Conservation (phyloP, 148 eudicot genomes). For the Talinum fruticosum region DNA sequence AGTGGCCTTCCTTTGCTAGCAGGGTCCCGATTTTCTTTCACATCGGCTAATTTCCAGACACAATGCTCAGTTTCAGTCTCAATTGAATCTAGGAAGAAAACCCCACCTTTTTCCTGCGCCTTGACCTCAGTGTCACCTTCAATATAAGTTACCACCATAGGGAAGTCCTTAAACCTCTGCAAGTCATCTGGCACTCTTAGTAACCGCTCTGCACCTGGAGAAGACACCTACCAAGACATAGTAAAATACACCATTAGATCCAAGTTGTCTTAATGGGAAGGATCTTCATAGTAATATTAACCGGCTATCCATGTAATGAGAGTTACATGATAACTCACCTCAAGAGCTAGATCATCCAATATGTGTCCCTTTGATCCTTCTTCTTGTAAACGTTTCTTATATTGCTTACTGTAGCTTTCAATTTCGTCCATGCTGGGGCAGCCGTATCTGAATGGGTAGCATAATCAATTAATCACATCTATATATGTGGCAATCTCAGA, state of each 20-base stretch:
- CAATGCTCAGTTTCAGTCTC: constrained; percentile 61
- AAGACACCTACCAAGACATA: constrained; percentile 62
- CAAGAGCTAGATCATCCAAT: constrained; percentile 79
- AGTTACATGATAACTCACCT: constrained; percentile 38
- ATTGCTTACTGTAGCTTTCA: constrained; percentile 60
- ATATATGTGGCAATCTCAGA: not conserved
- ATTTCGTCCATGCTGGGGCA: constrained; percentile 73
- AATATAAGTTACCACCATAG: constrained; percentile 65
- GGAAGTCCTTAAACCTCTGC: constrained; percentile 62
- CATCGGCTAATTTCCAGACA: constrained; percentile 86
- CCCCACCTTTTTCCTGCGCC: constrained; percentile 47
- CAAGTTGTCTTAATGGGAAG: not conserved
- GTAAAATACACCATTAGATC: constrained; percentile 9
- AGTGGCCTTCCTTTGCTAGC: constrained; percentile 73
- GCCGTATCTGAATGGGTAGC: constrained; percentile 52
- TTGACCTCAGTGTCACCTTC: constrained; percentile 36
- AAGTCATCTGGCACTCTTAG: constrained; percentile 82
- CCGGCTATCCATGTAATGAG: too few relatives aligned
- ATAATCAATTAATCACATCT: constrained; percentile 9
- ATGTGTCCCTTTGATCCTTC: constrained; percentile 68
- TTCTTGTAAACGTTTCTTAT: constrained; percentile 68
- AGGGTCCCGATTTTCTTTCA: constrained; percentile 81
- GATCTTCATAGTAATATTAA: too few relatives aligned
- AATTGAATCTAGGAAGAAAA: constrained; percentile 63
- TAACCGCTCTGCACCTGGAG: constrained; percentile 87